Evolutionary conservation across 495 filamentous ascomycete genomes (phyloP), one percentile per base, ranked within the genome.

Genomic region (Tuber borchii): DNA sequence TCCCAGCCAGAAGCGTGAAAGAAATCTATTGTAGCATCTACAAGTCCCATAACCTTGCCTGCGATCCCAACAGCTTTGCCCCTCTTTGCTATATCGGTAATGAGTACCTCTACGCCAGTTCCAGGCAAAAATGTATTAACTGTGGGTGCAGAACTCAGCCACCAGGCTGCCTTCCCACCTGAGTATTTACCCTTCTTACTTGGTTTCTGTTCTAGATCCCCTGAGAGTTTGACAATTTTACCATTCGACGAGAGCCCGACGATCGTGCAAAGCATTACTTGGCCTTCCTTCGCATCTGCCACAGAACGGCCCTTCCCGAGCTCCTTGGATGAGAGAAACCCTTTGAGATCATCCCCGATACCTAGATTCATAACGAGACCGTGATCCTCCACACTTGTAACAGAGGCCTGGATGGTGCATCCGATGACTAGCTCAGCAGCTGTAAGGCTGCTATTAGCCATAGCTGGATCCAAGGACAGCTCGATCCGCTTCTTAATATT

Each of bases 281-380:
- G 86, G 0, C 95, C 95, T 80, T 93, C 91, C 79, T 93, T 89
- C 45, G 93, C 85, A 31, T 87, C 86, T 46, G 88, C 86, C 73
- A 90, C 85, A 40, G 91, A 87, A 42, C 89, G 81, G 45, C 85
- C 85, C 44, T 86, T 82, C 44, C 89, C 90, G 37, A 97, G 84
- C 82, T 98, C 93, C 82, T 93, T 94, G 20, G 90, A 91, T n/a
- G 93, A 90, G 84, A 99, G 88, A 85, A 99, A 99, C 1, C 91
- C 96, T 82, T 89, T 90, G 46, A 94, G 76, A 26, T 88, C 85
- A 70, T 90, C 89, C 69, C 89, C 87, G 37, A 97, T 86, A 20
- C 92, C 92, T 56, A 99, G 85, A 80, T 97, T 93, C 94, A 98
- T 97, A 73, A 98, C 87, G 73, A 97, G 85, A 80, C 95, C 95